Evolutionary conservation across 225 moss, liverwort and hornwort species (phyloP).

Genomic region (Marchantia polymorpha): DNA sequence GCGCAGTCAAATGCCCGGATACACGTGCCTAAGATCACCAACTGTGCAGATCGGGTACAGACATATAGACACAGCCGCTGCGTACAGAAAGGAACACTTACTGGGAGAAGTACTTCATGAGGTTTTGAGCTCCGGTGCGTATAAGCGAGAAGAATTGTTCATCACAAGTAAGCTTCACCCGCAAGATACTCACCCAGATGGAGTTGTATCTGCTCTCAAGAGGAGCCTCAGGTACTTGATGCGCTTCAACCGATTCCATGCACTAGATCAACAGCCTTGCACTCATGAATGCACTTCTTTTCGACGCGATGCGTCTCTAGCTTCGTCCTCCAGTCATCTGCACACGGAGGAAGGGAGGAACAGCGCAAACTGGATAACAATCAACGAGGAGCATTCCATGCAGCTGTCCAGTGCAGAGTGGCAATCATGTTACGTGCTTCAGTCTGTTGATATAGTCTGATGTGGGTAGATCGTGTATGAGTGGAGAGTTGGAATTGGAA

Average conservation of each 20-base stretch:
- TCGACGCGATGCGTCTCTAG: not conserved
- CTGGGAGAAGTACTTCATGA: conserved; percentile 62
- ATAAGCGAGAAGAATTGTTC: conserved; percentile 74
- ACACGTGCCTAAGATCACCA: not conserved
- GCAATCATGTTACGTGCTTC: no score
- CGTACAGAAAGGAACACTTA: conserved; percentile 55
- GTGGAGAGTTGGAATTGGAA: no score
- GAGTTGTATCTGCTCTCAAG: conserved; percentile 57
- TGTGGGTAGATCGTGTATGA: no score
- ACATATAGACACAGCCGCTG: conserved; percentile 70
- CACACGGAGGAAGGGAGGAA: no score
- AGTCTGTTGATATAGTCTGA: no score
- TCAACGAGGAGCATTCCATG: not conserved
- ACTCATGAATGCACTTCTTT: not conserved
- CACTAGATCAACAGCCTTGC: not conserved
- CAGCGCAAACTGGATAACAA: not conserved
- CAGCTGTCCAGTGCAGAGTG: no score
- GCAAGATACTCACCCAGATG: conserved; percentile 28
- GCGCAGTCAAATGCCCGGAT: not conserved
- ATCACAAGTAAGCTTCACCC: conserved; percentile 65
- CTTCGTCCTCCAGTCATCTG: not conserved
- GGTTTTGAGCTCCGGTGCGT: conserved; percentile 55
- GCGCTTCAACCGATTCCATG: not conserved
- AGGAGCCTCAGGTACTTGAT: conserved; percentile 51
- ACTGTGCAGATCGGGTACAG: conserved; percentile 64